These are phyloP conservation scores for Alternaria longipes DNA, from an alignment of 2,329 filamentous ascomycete genomes.

Conservation along the genomic window DNA sequence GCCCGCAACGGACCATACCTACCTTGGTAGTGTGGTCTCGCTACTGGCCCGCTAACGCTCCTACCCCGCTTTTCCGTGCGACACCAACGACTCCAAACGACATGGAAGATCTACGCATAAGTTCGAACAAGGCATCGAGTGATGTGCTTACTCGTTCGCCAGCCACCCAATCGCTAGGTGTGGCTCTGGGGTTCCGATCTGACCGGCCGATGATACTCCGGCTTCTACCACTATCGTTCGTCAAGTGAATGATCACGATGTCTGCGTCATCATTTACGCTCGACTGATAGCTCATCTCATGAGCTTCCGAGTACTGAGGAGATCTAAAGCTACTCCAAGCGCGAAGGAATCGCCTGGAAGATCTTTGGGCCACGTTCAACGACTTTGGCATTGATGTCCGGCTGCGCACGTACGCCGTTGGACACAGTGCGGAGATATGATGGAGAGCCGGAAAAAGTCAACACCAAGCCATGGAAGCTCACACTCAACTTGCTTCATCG, in stretches of 20 bases:
- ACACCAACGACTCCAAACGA: background rate
- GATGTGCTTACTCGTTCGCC: background rate
- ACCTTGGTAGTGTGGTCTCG: background rate
- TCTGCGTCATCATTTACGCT: background rate
- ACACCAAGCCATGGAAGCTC: background rate
- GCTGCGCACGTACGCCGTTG: background rate
- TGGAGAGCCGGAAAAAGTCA: constrained; percentile 20
- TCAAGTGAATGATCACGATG: background rate
- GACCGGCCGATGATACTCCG: too few relatives aligned
- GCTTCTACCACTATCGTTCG: background rate
- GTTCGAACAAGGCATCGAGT: background rate
- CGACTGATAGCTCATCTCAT: background rate
- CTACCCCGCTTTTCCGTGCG: background rate
- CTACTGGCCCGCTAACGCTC: background rate
- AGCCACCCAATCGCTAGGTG: background rate
- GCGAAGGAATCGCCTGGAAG: too few relatives aligned
- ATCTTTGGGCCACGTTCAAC: background rate
- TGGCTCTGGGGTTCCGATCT: background rate
- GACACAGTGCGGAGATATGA: constrained; percentile 13
- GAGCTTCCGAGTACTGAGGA: background rate
- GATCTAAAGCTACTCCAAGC: background rate
- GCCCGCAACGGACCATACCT: background rate
- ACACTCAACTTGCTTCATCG: background rate
- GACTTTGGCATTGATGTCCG: background rate
- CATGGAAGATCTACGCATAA: background rate